These are phyloP conservation scores for Ceriops zippeliana DNA, from an alignment of 345 rosid genomes.

Conservation along the genomic window DNA sequence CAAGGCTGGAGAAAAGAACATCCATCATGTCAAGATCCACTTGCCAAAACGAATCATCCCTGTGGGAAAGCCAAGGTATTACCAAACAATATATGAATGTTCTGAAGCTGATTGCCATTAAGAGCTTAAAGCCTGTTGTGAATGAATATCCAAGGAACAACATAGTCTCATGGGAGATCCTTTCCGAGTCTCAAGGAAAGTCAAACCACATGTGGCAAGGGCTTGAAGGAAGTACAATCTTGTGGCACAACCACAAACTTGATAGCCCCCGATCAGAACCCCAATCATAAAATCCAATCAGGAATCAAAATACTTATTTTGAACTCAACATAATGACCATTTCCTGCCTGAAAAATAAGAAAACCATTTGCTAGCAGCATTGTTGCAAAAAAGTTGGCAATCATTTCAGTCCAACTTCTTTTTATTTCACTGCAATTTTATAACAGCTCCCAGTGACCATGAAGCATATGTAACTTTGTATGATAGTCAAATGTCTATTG, in stretches of 20 bases:
- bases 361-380: background rate
- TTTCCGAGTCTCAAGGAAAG: no score
- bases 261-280: no score
- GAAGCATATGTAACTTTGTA: background rate
- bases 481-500: background rate
- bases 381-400: background rate
- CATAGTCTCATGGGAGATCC: no score
- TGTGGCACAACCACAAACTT: no score
- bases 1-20: constrained; percentile 77
- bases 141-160: no score
- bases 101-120: background rate
- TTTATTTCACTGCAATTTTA: constrained; percentile 4
- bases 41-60: constrained; percentile 68
- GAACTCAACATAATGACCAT: background rate
- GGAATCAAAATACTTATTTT: background rate
- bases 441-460: background rate
- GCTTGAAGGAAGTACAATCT: no score
- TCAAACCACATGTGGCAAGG: no score
- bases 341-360: background rate
- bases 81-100: constrained; percentile 2
- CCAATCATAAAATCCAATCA: background rate
- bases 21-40: constrained; percentile 88
- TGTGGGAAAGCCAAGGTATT: constrained; percentile 34
- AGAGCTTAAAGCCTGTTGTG: no score
- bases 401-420: background rate